These are phyloP conservation scores for Rhodotorula taiwanensis DNA, from an alignment of 768 basidiomycete genomes.

Conservation along the genomic window DNA sequence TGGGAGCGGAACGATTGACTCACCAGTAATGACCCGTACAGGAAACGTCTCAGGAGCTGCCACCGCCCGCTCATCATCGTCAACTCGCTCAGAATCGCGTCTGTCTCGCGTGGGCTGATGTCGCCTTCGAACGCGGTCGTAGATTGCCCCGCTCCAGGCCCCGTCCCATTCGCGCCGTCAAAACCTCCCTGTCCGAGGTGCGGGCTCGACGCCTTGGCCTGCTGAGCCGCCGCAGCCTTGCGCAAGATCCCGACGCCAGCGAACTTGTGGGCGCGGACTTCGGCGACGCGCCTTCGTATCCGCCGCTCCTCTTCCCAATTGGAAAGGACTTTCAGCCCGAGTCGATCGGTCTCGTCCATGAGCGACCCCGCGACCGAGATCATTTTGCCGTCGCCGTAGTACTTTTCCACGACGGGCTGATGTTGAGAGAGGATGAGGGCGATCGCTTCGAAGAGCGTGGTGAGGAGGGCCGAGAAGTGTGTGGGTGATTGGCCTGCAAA, in stretches of 20 bases:
- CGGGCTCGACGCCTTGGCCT: constrained; percentile 6
- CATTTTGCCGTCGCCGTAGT: constrained; percentile 90
- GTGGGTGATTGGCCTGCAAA: constrained; percentile 80
- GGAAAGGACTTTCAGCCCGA: constrained; percentile 64
- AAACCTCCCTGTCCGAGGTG: constrained; percentile 11
- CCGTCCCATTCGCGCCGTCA: constrained; percentile 1
- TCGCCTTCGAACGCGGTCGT: constrained; percentile 48
- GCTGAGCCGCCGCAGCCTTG: background rate
- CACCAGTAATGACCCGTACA: constrained; percentile 66
- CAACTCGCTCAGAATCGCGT: constrained; percentile 78
- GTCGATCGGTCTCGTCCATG: constrained; percentile 77
- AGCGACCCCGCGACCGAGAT: constrained; percentile 62
- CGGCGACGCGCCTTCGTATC: constrained; percentile 5
- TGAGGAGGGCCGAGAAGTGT: constrained; percentile 83
- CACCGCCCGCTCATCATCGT: constrained; percentile 86
- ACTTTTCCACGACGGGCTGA: constrained; percentile 94
- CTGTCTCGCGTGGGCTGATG: constrained; percentile 82
- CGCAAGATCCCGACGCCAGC: background rate
- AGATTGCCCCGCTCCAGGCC: background rate
- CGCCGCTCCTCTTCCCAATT: constrained; percentile 85
- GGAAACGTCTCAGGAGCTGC: constrained; percentile 81
- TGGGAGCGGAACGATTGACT: too few species aligned
- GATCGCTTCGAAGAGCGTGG: constrained; percentile 87
- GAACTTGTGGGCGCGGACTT: constrained; percentile 1
- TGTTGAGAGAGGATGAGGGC: constrained; percentile 96